Percentiles rank a stretch among this genome's conserved stretches.
These are phyloP conservation scores for Diaporthe longicolla DNA, from an alignment of 2,329 filamentous ascomycete species.

Conservation along the genomic window DNA sequence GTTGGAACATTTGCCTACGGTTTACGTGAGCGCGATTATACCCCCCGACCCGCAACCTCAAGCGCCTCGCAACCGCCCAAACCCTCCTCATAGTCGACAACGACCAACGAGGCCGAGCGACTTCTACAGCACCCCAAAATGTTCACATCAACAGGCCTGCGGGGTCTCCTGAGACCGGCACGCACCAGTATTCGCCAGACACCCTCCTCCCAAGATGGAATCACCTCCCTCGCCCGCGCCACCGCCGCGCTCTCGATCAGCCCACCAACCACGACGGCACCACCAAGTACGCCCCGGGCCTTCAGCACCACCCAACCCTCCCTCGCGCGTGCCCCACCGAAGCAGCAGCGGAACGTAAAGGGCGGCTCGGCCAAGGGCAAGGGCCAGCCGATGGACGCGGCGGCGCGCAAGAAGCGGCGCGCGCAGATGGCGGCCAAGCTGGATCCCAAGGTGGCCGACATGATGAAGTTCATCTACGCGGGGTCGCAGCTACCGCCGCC, in stretches of 20 bases:
- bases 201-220: background rate
- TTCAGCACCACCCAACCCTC: slow-evolving; percentile 32
- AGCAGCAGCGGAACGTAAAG: slow-evolving; percentile 66
- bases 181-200: slow-evolving; percentile 23
- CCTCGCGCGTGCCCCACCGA: slow-evolving; percentile 58
- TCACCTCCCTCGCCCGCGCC: background rate
- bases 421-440: slow-evolving; percentile 38
- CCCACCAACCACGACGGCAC: background rate
- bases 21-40: background rate
- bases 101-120: background rate
- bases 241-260: slow-evolving; percentile 14
- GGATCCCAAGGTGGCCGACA: slow-evolving; percentile 53
- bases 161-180: slow-evolving; percentile 36
- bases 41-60: background rate
- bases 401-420: slow-evolving; percentile 42
- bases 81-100: background rate
- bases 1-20: background rate
- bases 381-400: slow-evolving; percentile 27
- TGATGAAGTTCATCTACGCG: slow-evolving; percentile 52
- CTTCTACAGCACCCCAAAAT: background rate
- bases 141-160: slow-evolving; percentile 29
- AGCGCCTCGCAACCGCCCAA: background rate
- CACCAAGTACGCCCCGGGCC: slow-evolving; percentile 9
- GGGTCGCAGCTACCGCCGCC: slow-evolving; percentile 66
- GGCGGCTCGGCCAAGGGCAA: slow-evolving; percentile 35